Base-by-base conservation (phyloP, 2,329 filamentous ascomycete genomes). In the Hortaea werneckii region DNA sequence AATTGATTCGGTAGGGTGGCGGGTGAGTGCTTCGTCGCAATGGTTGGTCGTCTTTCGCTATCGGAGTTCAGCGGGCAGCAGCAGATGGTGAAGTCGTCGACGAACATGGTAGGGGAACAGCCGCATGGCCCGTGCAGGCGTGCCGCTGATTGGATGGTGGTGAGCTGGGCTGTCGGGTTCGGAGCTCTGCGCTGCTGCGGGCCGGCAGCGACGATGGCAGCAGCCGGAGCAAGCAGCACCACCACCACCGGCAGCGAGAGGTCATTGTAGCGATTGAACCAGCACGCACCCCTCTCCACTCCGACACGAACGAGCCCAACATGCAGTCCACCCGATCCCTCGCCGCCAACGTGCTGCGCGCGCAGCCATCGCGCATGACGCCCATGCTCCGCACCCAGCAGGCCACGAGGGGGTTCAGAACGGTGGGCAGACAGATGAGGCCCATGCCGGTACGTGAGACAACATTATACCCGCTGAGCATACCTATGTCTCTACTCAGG, bases 291-390 rank as follows among this genome's bases (percentile, higher is more conserved):
- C 11, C 13, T 39, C 37, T n/a, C 37, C 10, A 39, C 37, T 20
- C 43, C 28, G 29, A 20, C 20, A 20, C 20, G 20, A 20, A 20
- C 20, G 20, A 20, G 20, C 20, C 4, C 45, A 61, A 39, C 34
- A 66, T 65, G 62, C 59, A 64, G 54, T 57, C 57, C 29, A 68
- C 68, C 48, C 65, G 68, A 55, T 63, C 64, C 54, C 57, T 68
- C 50, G 59, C 67, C 46, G 59, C 63, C 43, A 65, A 60, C 50
- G 60, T 62, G 57, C 54, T 67, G 60, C 61, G 64, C 55, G 49
- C 54, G 41, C 58, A 57, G 48, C 50, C 51, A 30, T 35, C 32
- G n/a, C 32, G 32, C n/a, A 35, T 35, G 32, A 60, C 65, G 53
- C 63, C 66, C 50, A 65, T 50, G 45, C 49, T 61, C 38, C 58